phyloP scores from a whole-genome alignment of 2,329 filamentous ascomycete genomes.

The Zalaria obscura region DNA sequence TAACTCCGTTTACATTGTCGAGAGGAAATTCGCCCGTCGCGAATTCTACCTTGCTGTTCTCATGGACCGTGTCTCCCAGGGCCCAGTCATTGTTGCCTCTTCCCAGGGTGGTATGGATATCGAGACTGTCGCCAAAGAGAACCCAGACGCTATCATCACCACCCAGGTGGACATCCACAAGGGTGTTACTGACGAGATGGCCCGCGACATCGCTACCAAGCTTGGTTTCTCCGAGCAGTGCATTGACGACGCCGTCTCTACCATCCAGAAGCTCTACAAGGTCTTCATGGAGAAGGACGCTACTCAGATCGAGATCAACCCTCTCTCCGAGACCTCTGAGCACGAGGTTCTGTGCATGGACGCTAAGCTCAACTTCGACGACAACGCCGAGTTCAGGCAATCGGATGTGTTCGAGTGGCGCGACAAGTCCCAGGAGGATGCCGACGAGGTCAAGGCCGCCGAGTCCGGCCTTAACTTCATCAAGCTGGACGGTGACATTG shows the following conservation, averaged over 20 bases:
- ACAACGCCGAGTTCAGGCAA: constrained; percentile 97
- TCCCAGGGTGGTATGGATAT: constrained; percentile 99
- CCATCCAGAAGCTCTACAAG: constrained; percentile 97
- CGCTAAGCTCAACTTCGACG: constrained; percentile 96
- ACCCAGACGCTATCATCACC: constrained; percentile 86
- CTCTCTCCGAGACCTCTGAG: constrained; percentile 92
- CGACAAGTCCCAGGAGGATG: constrained; percentile 88
- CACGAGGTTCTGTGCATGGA: constrained; percentile 99
- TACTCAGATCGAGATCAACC: constrained; percentile 99
- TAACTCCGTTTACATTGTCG: constrained; percentile 96
- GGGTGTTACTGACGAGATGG: constrained; percentile 92
- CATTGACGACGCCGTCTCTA: constrained; percentile 86
- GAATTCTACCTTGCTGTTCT: constrained; percentile 98
- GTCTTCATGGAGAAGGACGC: constrained; percentile 98
- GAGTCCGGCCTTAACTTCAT: constrained; percentile 97
- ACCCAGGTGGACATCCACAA: constrained; percentile 86
- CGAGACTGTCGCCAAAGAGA: constrained; percentile 95
- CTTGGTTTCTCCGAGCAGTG: constrained; percentile 97
- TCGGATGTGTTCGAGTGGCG: constrained; percentile 91
- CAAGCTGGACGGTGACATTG: constrained; percentile 98
- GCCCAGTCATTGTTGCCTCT: constrained; percentile 90
- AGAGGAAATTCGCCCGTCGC: constrained; percentile 97
- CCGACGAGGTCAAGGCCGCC: constrained; percentile 94
- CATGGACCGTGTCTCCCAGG: constrained; percentile 88
- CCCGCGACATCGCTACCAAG: constrained; percentile 73